Conservation (phyloP, 2,329 filamentous ascomycete genomes). For the Emmonsia crescens region DNA sequence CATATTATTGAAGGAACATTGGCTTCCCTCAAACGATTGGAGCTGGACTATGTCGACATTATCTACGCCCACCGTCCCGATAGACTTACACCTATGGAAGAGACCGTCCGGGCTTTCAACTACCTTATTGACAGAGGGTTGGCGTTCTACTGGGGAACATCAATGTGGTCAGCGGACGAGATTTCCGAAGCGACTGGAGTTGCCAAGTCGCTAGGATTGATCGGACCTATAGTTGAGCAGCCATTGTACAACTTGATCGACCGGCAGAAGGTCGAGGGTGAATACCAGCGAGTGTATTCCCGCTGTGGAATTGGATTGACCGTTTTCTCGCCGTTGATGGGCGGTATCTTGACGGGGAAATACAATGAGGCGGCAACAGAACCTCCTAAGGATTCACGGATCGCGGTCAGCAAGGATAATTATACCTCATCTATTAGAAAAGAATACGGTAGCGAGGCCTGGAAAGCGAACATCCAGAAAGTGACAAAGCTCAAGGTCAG, state of each 20-base stretch:
- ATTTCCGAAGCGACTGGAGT: constrained; percentile 53
- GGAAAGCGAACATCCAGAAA: constrained; percentile 41
- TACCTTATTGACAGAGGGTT: constrained; percentile 58
- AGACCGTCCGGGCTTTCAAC: constrained; percentile 62
- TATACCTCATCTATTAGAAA: constrained; percentile 42
- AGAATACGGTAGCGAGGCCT: constrained; percentile 33
- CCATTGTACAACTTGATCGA: constrained; percentile 56
- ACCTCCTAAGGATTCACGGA: constrained; percentile 45
- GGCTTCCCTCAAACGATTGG: constrained; percentile 48
- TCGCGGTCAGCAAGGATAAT: constrained; percentile 46
- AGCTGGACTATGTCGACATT: constrained; percentile 58
- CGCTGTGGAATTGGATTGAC: constrained; percentile 53
- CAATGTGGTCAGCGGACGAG: constrained; percentile 57
- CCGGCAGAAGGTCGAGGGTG: constrained; percentile 51
- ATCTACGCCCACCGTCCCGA: constrained; percentile 63
- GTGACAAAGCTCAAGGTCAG: constrained; percentile 40
- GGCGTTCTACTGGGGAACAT: constrained; percentile 62
- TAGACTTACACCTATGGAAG: constrained; percentile 57
- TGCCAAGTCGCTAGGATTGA: constrained; percentile 49
- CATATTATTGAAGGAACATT: constrained; percentile 58
- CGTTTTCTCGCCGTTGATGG: constrained; percentile 51
- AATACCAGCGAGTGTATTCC: constrained; percentile 51
- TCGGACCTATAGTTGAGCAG: constrained; percentile 46
- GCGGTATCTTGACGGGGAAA: constrained; percentile 56
- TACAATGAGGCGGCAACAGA: constrained; percentile 50